A percentile compares a stretch with the other conserved stretches of the same genome.
Conservation (phyloP, 1,139 yeast species). For the Kazachstania sp. region DNA sequence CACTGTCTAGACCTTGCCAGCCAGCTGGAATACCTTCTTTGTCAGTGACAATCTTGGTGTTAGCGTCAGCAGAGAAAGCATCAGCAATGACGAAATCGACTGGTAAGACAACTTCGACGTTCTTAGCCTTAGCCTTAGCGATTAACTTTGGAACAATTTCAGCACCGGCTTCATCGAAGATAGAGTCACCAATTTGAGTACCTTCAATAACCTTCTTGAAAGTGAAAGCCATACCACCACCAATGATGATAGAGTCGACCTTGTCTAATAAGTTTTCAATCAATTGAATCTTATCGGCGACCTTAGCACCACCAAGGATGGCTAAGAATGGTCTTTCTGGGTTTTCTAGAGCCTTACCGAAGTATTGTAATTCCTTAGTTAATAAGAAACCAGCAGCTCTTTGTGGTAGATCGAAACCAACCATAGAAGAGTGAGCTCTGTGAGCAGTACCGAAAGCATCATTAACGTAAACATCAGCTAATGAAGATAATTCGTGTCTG, state of each 20-base stretch:
- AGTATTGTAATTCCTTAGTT: conserved; percentile 91
- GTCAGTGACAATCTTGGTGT: conserved; percentile 68
- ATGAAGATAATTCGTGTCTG: conserved; percentile 74
- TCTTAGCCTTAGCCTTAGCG: conserved; percentile 75
- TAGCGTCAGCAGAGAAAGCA: conserved; percentile 82
- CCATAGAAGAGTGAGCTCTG: conserved; percentile 22
- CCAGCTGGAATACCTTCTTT: conserved; percentile 33
- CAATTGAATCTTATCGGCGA: conserved; percentile 36
- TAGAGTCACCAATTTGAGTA: conserved; percentile 9
- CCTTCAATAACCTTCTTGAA: conserved; percentile 8
- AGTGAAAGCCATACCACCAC: conserved; percentile 12
- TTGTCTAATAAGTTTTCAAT: conserved; percentile 10
- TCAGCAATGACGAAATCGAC: conserved; percentile 92
- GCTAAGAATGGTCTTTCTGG: conserved; percentile 96
- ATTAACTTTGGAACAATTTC: conserved; percentile 9
- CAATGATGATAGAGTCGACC: conserved; percentile 9
- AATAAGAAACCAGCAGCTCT: conserved; percentile 95
- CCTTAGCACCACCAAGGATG: conserved; percentile 97
- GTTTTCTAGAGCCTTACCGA: conserved; percentile 93
- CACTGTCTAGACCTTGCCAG: conserved; percentile 92
- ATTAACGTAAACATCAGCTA: conserved; percentile 91
- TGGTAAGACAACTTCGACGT: conserved; percentile 84
- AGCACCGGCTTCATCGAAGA: conserved; percentile 10
- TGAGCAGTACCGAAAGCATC: conserved; percentile 98
- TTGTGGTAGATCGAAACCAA: conserved; percentile 45